Conservation (phyloP, 2,329 filamentous ascomycete species). For the Coniella lustricola region DNA sequence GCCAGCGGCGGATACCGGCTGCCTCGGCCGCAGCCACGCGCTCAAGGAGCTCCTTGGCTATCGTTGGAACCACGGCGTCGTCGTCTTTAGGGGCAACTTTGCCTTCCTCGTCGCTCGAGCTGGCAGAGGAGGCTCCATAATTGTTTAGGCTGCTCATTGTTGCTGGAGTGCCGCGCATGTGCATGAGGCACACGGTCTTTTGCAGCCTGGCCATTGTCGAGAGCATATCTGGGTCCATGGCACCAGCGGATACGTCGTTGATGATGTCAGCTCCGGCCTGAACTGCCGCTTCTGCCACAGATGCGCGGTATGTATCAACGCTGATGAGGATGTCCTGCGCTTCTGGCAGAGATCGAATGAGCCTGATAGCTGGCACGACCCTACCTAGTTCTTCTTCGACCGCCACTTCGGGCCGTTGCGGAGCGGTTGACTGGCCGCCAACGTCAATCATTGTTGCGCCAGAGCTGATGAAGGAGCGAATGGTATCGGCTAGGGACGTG, state of each 20-base stretch:
- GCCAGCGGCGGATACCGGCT: constrained; percentile 84
- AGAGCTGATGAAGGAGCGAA: constrained; percentile 53
- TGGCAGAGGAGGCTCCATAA: constrained; percentile 60
- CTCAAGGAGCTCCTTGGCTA: constrained; percentile 60
- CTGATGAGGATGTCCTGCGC: constrained; percentile 64
- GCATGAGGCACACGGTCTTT: constrained; percentile 77
- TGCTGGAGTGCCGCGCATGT: constrained; percentile 81
- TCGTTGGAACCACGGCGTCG: constrained; percentile 54
- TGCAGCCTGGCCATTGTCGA: constrained; percentile 68
- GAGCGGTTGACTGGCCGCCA: constrained; percentile 88
- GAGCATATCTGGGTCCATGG: constrained; percentile 75
- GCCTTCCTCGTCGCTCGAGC: constrained; percentile 20
- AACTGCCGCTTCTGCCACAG: constrained; percentile 71
- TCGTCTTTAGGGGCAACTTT: neutral
- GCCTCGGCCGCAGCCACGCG: constrained; percentile 68
- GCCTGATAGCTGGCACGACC: constrained; percentile 69
- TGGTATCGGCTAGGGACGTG: constrained; percentile 45
- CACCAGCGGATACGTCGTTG: constrained; percentile 86
- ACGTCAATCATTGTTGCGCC: constrained; percentile 86
- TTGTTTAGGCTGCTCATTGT: constrained; percentile 67
- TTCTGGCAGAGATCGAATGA: constrained; percentile 62
- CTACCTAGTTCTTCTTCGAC: constrained; percentile 69
- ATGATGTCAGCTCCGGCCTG: constrained; percentile 80
- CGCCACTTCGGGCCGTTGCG: constrained; percentile 61
- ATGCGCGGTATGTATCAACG: constrained; percentile 86